A percentile compares a stretch with the other conserved stretches of the same genome.
phyloP scores from a whole-genome alignment of 495 filamentous ascomycete species.

The Annulohypoxylon bovei region DNA sequence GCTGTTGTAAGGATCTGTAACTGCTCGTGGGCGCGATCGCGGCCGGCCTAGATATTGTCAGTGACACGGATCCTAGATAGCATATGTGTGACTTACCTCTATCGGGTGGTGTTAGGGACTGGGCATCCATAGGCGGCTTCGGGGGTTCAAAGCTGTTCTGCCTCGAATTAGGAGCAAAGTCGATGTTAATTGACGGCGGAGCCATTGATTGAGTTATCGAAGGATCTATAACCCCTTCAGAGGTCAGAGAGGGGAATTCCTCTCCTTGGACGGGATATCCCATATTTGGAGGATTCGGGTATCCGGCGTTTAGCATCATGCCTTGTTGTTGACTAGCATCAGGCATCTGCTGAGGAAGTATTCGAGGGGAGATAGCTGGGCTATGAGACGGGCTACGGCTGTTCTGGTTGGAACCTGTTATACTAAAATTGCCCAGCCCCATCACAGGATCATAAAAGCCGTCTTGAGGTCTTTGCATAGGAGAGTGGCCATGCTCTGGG shows the following conservation, averaged over 20 bases:
- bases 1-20: slow-evolving; percentile 76
- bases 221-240: slow-evolving; percentile 58
- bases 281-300: slow-evolving; percentile 48
- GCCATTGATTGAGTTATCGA: slow-evolving; percentile 75
- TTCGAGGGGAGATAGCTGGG: slow-evolving; percentile 84
- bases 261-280: slow-evolving; percentile 68
- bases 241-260: slow-evolving; percentile 64
- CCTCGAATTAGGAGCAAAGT: slow-evolving; percentile 81
- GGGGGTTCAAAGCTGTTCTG: slow-evolving; percentile 75
- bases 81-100: slow-evolving; percentile 68
- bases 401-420: slow-evolving; percentile 75
- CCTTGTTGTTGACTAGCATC: slow-evolving; percentile 55
- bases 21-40: slow-evolving; percentile 70
- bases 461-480: slow-evolving; percentile 81
- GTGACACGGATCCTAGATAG: not conserved
- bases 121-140: slow-evolving; percentile 71
- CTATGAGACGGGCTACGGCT: slow-evolving; percentile 82
- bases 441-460: slow-evolving; percentile 79
- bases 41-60: slow-evolving; percentile 49
- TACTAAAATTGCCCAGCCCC: slow-evolving; percentile 80
- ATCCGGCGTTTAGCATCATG: slow-evolving; percentile 42
- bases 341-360: slow-evolving; percentile 76
- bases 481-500: slow-evolving; percentile 77
- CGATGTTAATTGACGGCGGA: slow-evolving; percentile 90
- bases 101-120: slow-evolving; percentile 85